These are phyloP conservation scores for Aspergillus melleus DNA, from an alignment of 2,329 filamentous ascomycete genomes.

Conservation along the genomic window DNA sequence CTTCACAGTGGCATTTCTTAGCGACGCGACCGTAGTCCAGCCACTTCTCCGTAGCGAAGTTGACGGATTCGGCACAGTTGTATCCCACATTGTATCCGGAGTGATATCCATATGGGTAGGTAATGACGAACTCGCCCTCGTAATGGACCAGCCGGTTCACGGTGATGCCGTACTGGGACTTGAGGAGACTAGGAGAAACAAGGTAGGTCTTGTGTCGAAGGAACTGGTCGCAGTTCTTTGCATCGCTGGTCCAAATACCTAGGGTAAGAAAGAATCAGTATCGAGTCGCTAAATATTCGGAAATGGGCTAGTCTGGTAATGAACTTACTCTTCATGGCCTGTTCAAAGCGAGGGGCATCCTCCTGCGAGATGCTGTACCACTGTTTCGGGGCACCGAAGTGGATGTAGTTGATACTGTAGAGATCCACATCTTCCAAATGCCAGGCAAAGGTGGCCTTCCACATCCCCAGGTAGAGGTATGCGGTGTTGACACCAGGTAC, in stretches of 20 bases:
- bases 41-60: slow-evolving; percentile 95
- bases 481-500: slow-evolving; percentile 97
- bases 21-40: slow-evolving; percentile 91
- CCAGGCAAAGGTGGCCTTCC: slow-evolving; percentile 99
- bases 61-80: slow-evolving; percentile 98
- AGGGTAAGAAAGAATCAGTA: slow-evolving; percentile 16
- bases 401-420: slow-evolving; percentile 99
- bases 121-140: slow-evolving; percentile 97
- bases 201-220: slow-evolving; percentile 96
- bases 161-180: slow-evolving; percentile 87
- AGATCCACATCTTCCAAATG: slow-evolving; percentile 97
- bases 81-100: slow-evolving; percentile 98
- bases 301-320: not conserved
- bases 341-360: slow-evolving; percentile 88
- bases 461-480: slow-evolving; percentile 98
- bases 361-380: slow-evolving; percentile 99
- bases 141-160: slow-evolving; percentile 96
- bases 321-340: slow-evolving; percentile 77
- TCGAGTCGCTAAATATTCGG: not conserved
- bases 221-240: slow-evolving; percentile 94
- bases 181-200: slow-evolving; percentile 85
- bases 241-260: slow-evolving; percentile 85
- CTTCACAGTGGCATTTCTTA: slow-evolving; percentile 94
- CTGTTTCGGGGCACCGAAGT: slow-evolving; percentile 97
- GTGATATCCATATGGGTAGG: slow-evolving; percentile 97